Evolutionary conservation across 345 rosid species (phyloP), one percentile per base, ranked within the genome.

Genomic region (Camelina sativa): DNA sequence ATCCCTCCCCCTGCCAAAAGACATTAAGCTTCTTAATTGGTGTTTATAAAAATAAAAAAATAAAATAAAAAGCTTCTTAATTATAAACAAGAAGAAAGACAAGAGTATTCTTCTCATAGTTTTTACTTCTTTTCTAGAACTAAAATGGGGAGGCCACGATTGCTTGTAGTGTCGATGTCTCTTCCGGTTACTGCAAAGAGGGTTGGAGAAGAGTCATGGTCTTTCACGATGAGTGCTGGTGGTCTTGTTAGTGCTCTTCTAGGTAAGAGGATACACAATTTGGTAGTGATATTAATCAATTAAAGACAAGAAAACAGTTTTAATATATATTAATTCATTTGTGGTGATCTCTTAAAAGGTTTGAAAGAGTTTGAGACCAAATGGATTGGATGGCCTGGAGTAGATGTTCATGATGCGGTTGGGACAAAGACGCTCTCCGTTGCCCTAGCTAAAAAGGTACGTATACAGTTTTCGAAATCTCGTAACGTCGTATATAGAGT

Each of bases 301-400:
- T 11, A 22, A 35, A 34, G 19, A 59, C 37, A 75, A 4, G 8
- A 40, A 57, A 61, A 0, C n/a, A 16, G 16, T 68, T 22, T 22
- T 79, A 56, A 72, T 69, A 46, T 74, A 69, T 4, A 38, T 46
- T 34, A 11, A n/a, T n/a, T n/a, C n/a, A 57, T 25, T 65, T 58
- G 17, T 58, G 43, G 10, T 50, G 25, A 22, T 75, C 11, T 28
- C 32, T 81, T 80, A 61, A 79, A n/a, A 92, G 99, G 99, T 65
- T 91, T 95, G 67, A 95, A 95, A 81, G 96, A 86, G 62, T 89
- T 92, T 63, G 99, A 95, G 83, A 96, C 97, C 30, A 95, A 90
- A 83, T 95, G 99, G 99, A 95, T 95, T 62, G 99, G 99, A 43
- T 95, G 97, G 99, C 97, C 99, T 44, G 97, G 97, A 25, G 97